Percentiles rank a stretch among this genome's conserved stretches.
Evolutionary conservation across 495 filamentous ascomycete genomes (phyloP).

Genomic region (Penicillium nucicola): DNA sequence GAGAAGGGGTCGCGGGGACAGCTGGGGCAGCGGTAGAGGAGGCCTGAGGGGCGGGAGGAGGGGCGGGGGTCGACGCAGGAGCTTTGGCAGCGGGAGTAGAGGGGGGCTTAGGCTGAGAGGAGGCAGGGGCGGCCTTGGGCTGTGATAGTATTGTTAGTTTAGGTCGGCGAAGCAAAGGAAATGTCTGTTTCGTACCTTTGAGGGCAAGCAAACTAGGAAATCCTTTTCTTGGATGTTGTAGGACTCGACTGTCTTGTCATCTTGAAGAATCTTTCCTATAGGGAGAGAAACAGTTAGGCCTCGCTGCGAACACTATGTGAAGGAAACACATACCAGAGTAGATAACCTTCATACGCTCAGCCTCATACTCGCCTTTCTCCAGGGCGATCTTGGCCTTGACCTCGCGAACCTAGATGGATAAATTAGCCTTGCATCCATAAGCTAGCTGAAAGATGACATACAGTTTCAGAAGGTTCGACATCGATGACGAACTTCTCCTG

Average conservation of each 20-base stretch:
- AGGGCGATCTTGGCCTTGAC: conserved; percentile 86
- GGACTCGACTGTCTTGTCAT: conserved; percentile 90
- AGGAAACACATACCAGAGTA: conserved; percentile 69
- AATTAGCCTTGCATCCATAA: conserved; percentile 31
- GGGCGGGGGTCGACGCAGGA: conserved; percentile 46
- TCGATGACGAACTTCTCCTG: conserved; percentile 97
- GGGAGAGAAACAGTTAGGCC: conserved; percentile 2
- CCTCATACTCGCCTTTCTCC: conserved; percentile 84
- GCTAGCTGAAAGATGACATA: conserved; percentile 38
- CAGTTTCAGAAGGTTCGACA: conserved; percentile 86
- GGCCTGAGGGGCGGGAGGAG: conserved; percentile 65
- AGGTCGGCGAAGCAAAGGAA: neutral
- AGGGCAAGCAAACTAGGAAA: conserved; percentile 95
- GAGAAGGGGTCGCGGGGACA: conserved; percentile 63
- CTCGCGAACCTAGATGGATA: conserved; percentile 64
- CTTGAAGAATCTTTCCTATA: conserved; percentile 93
- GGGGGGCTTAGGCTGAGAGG: conserved; percentile 53
- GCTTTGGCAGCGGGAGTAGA: conserved; percentile 53
- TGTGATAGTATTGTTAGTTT: conserved; percentile 23
- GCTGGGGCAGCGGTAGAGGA: conserved; percentile 54
- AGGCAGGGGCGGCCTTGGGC: conserved; percentile 67
- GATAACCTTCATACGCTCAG: conserved; percentile 86
- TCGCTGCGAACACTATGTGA: neutral
- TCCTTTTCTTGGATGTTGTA: conserved; percentile 99
- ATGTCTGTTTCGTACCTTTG: conserved; percentile 62